These are phyloP conservation scores for Psilocybe cyanescens DNA, from an alignment of 768 basidiomycete genomes.

Conservation along the genomic window DNA sequence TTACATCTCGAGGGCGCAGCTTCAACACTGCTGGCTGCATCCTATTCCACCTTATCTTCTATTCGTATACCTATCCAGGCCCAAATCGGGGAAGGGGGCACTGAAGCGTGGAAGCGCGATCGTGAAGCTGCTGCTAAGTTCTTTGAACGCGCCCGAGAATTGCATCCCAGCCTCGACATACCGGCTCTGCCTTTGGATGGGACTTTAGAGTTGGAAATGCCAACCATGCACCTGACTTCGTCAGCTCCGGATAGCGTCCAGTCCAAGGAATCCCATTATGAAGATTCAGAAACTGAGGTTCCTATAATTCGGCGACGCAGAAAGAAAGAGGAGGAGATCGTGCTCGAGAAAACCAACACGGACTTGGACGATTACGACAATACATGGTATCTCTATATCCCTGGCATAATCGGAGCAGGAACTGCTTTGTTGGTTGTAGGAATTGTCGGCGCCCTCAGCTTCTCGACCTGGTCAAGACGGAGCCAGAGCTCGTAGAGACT, in stretches of 20 bases:
- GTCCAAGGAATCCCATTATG: slow-evolving; percentile 37
- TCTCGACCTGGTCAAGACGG: slow-evolving; percentile 70
- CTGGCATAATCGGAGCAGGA: slow-evolving; percentile 82
- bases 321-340: slow-evolving; percentile 59
- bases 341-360: slow-evolving; percentile 45
- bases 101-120: slow-evolving; percentile 77
- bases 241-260: slow-evolving; percentile 38
- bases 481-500: slow-evolving; percentile 57
- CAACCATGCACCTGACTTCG: slow-evolving; percentile 57
- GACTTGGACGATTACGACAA: slow-evolving; percentile 65
- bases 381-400: slow-evolving; percentile 82
- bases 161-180: slow-evolving; percentile 69
- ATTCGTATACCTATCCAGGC: slow-evolving; percentile 65
- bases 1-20: slow-evolving; percentile 85
- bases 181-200: slow-evolving; percentile 63
- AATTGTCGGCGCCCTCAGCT: slow-evolving; percentile 76
- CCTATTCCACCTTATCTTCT: slow-evolving; percentile 78
- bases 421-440: slow-evolving; percentile 81
- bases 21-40: slow-evolving; percentile 68
- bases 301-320: slow-evolving; percentile 50
- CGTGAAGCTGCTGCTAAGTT: slow-evolving; percentile 70
- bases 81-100: slow-evolving; percentile 57
- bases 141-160: slow-evolving; percentile 68
- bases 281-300: slow-evolving; percentile 40
- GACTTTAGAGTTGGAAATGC: slow-evolving; percentile 68